phyloP scores from a whole-genome alignment of 257 asterid species.

The Gardenia jasminoides region DNA sequence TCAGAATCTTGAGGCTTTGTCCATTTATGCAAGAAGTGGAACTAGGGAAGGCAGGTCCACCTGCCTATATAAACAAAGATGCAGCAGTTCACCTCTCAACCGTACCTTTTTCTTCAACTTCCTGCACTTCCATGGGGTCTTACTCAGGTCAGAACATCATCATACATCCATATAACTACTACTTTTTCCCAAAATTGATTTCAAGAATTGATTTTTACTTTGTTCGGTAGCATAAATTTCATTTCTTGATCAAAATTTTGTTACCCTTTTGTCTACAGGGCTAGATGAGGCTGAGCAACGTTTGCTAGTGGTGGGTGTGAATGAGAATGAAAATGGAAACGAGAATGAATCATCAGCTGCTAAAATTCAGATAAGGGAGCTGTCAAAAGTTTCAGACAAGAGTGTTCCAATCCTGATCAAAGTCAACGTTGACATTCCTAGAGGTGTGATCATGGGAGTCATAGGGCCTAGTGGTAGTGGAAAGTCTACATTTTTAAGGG shows the following conservation, averaged over 20 bases:
- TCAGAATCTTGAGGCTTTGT: neutral
- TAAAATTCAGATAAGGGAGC: slow-evolving; percentile 57
- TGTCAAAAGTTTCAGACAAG: slow-evolving; percentile 44
- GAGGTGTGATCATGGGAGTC: slow-evolving; percentile 67
- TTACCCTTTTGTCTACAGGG: slow-evolving; percentile 1
- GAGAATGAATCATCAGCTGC: slow-evolving; percentile 14
- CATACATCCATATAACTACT: too few species aligned
- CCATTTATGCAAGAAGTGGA: slow-evolving; percentile 1
- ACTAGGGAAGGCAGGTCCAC: neutral
- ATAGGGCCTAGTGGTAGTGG: slow-evolving; percentile 90
- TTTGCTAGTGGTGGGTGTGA: slow-evolving; percentile 33
- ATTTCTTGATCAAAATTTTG: neutral
- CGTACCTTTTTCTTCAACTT: neutral
- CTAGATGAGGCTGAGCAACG: slow-evolving; percentile 37
- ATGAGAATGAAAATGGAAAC: slow-evolving; percentile 11
- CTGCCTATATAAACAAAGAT: neutral
- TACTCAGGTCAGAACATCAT: slow-evolving; percentile 7
- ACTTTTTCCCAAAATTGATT: neutral
- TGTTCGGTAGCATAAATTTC: neutral
- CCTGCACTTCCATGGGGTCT: slow-evolving; percentile 6
- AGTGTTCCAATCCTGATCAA: slow-evolving; percentile 47
- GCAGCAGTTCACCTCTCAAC: neutral
- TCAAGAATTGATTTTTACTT: neutral
- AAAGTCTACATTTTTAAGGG: slow-evolving; percentile 69
- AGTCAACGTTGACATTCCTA: slow-evolving; percentile 56